A percentile compares a stretch with the other conserved stretches of the same genome.
Conservation (phyloP, 1,284 basidiomycete species). For the Clitocybe nebularis region DNA sequence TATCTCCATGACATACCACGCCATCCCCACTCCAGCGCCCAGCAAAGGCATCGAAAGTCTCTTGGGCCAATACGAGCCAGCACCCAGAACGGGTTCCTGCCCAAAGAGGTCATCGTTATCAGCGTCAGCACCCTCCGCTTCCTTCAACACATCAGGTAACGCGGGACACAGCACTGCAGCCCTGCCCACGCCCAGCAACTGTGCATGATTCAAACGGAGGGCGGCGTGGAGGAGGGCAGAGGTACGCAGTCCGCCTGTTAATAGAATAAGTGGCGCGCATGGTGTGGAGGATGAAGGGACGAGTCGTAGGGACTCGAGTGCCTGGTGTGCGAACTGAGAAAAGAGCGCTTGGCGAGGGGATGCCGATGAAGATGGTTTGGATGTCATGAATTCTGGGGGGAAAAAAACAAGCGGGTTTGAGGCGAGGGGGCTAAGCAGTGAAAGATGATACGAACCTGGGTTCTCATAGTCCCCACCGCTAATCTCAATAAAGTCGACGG, state of each 20-base stretch:
- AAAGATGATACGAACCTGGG: conserved; percentile 50
- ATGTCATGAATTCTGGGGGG: conserved; percentile 39
- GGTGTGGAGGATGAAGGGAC: conserved; percentile 19
- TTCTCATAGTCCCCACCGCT: conserved; percentile 86
- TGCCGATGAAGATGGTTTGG: conserved; percentile 16
- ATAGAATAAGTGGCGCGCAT: conserved; percentile 56
- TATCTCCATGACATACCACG: conserved; percentile 60
- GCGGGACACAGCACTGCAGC: conserved; percentile 62
- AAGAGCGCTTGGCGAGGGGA: conserved; percentile 58
- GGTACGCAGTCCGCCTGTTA: conserved; percentile 79
- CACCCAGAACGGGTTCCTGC: conserved; percentile 31
- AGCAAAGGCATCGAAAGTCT: conserved; percentile 43
- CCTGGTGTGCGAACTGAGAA: conserved; percentile 52
- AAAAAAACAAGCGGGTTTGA: background rate
- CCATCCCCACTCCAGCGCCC: conserved; percentile 50
- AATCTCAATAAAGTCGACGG: conserved; percentile 81
- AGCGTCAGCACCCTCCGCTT: conserved; percentile 2
- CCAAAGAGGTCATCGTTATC: conserved; percentile 30
- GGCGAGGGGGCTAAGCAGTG: background rate
- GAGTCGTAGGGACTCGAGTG: conserved; percentile 38
- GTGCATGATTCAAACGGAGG: conserved; percentile 50
- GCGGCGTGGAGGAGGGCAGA: conserved; percentile 56
- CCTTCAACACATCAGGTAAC: conserved; percentile 43
- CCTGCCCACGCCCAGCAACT: conserved; percentile 79
- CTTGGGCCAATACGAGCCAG: conserved; percentile 20